phyloP scores from a whole-genome alignment of 345 rosid genomes.

The Melaleuca alternifolia region DNA sequence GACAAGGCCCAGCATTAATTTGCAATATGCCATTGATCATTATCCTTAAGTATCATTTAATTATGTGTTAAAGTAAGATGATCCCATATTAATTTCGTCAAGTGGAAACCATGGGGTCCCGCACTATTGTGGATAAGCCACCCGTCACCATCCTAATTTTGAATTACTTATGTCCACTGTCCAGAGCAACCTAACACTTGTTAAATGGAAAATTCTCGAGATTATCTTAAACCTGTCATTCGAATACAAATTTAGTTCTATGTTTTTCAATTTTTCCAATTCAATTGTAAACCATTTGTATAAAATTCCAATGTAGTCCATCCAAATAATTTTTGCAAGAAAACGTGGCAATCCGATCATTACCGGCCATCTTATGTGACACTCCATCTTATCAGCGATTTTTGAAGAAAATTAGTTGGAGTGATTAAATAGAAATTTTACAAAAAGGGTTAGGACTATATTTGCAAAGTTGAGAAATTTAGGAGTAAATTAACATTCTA shows the following conservation, averaged over 20 bases:
- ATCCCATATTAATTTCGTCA: neutral
- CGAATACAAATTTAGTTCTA: too few species aligned
- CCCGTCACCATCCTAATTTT: neutral
- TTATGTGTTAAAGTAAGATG: neutral
- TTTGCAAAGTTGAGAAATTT: neutral
- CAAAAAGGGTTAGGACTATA: neutral
- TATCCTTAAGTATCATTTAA: neutral
- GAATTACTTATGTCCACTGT: neutral
- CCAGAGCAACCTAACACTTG: neutral
- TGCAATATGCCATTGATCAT: neutral
- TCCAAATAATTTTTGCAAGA: accelerated
- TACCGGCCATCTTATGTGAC: neutral
- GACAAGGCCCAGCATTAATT: neutral
- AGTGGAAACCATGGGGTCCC: neutral
- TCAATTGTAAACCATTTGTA: neutral
- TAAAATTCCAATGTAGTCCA: neutral
- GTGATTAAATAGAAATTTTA: neutral
- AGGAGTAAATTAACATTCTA: accelerated
- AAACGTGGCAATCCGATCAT: accelerated
- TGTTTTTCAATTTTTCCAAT: neutral
- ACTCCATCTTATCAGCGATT: accelerated
- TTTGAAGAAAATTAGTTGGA: accelerated
- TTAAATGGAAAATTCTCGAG: neutral
- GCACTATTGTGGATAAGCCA: neutral
- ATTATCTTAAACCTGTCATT: neutral